Evolutionary conservation across 2,329 filamentous ascomycete species (phyloP).

Genomic region (Tolypocladium endophyticum): DNA sequence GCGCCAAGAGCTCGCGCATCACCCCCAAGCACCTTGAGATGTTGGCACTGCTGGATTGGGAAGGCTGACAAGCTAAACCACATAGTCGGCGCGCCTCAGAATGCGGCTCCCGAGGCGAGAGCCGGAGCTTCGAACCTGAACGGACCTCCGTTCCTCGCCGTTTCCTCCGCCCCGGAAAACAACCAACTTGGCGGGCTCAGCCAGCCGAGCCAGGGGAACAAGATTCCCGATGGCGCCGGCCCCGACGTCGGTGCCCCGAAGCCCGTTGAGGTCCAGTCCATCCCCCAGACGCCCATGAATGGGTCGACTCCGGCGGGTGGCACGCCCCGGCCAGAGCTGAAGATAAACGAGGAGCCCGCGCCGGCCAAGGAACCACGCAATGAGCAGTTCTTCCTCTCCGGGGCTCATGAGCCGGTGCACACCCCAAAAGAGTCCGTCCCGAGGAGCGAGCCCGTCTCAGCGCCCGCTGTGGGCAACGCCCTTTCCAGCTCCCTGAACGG

Average conservation of each 20-base stretch:
- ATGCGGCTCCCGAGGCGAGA: conserved; percentile 16
- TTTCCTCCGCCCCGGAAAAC: conserved; percentile 9
- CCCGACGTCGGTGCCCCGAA: conserved; percentile 14
- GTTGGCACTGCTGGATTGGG: not conserved
- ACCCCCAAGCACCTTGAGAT: not conserved
- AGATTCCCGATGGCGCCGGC: conserved; percentile 8
- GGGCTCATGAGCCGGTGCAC: conserved; percentile 11
- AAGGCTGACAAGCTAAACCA: not conserved
- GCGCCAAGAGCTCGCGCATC: not conserved
- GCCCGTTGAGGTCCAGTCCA: conserved; percentile 24
- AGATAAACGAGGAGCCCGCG: conserved; percentile 16
- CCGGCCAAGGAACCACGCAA: conserved; percentile 13
- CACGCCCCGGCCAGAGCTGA: conserved; percentile 23
- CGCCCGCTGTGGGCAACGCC: not conserved
- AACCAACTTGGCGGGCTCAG: conserved; percentile 7
- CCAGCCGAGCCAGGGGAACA: conserved; percentile 5
- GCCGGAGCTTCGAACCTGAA: conserved; percentile 15
- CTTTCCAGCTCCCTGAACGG: conserved; percentile 9
- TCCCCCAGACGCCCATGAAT: conserved; percentile 25
- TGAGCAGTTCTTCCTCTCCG: conserved; percentile 15
- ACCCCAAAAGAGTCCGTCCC: conserved; percentile 10
- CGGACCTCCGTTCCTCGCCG: conserved; percentile 3
- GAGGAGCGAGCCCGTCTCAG: conserved; percentile 6
- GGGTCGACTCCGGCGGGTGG: conserved; percentile 22
- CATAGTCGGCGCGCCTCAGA: conserved; percentile 18